These are phyloP conservation scores for Vaccinium corymbosum DNA, from an alignment of 148 eudicot species.

Conservation along the genomic window DNA sequence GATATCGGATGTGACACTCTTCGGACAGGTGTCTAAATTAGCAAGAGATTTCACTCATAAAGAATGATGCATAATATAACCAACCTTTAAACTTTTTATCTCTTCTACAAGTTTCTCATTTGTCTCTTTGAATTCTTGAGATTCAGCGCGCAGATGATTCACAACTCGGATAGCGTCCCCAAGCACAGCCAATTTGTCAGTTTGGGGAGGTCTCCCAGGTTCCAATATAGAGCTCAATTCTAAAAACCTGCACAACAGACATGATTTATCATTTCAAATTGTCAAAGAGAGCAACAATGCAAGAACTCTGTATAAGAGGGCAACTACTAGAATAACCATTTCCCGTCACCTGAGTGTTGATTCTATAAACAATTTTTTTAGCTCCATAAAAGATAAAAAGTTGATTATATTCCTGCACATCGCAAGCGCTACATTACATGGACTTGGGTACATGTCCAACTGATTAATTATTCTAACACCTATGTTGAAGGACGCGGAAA, in stretches of 20 bases:
- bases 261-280: not conserved
- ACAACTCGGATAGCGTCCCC: conserved; percentile 67
- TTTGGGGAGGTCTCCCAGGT: conserved; percentile 71
- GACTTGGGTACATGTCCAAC: not conserved
- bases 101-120: conserved; percentile 66
- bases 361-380: not conserved
- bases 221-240: conserved; percentile 69
- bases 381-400: not conserved
- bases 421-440: not conserved
- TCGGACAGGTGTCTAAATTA: not conserved
- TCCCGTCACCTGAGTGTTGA: not conserved
- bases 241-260: conserved; percentile 50
- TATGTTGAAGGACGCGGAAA: not conserved
- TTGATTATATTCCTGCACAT: not conserved
- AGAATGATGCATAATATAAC: conserved; percentile 8
- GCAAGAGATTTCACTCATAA: not conserved
- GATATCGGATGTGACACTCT: not conserved
- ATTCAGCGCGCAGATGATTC: conserved; percentile 59
- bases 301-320: not conserved
- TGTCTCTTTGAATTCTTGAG: conserved; percentile 52
- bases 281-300: not conserved
- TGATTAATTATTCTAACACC: not conserved
- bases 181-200: conserved; percentile 74
- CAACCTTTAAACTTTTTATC: conserved; percentile 79
- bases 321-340: not conserved